Conservation (phyloP, 1,284 basidiomycete species). For the Uromyces viciae-fabae region DNA sequence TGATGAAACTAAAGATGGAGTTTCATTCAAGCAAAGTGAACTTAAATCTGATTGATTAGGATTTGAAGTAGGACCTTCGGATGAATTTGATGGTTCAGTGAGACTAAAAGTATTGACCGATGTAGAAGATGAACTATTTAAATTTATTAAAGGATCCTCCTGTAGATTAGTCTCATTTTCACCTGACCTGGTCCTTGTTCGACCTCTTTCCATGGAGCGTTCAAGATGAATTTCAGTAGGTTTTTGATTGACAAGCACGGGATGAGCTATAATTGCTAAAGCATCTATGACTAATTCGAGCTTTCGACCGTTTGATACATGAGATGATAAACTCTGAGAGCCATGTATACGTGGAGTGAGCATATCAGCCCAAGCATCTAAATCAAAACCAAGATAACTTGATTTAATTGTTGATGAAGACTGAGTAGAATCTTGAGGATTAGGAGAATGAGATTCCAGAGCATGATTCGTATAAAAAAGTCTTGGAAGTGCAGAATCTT, state of each 20-base stretch:
- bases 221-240: conserved; percentile 9
- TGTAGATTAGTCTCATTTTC: conserved; percentile 8
- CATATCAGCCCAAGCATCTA: conserved; percentile 42
- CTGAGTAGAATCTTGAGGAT: not conserved
- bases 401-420: conserved; percentile 4
- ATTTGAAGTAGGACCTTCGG: not conserved
- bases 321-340: conserved; percentile 10
- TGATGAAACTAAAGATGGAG: not conserved
- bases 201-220: conserved; percentile 31
- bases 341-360: conserved; percentile 25
- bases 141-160: not conserved
- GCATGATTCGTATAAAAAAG: conserved; percentile 17
- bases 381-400: conserved; percentile 33
- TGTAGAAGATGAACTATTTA: not conserved
- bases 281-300: conserved; percentile 42
- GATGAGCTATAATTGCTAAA: conserved; percentile 43
- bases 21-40: not conserved
- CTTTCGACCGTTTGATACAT: conserved; percentile 13
- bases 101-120: no score
- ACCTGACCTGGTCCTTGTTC: conserved; percentile 40
- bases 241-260: conserved; percentile 26
- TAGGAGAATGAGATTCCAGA: not conserved
- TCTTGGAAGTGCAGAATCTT: not conserved
- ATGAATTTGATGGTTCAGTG: no score
- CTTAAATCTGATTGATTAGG: not conserved